These are phyloP conservation scores for Nigrograna mackinnonii DNA, from an alignment of 2,329 filamentous ascomycete genomes.

Conservation along the genomic window DNA sequence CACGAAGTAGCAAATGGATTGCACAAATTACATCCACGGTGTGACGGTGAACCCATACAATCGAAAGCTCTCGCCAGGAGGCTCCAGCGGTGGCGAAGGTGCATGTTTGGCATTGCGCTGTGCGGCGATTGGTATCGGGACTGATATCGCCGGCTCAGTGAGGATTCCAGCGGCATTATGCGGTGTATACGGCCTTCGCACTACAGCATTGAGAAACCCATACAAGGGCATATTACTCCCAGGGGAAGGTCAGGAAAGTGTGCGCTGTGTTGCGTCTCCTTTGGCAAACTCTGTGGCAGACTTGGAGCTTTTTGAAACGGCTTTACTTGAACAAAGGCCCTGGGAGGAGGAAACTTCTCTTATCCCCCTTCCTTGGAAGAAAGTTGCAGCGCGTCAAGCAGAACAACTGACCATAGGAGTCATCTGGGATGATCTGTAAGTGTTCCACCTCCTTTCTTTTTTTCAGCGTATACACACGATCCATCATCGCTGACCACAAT, in stretches of 20 bases:
- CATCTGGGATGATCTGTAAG: constrained; percentile 66
- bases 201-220: no score
- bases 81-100: constrained; percentile 61
- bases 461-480: no score
- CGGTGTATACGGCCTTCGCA: constrained; percentile 57
- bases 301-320: constrained; percentile 56
- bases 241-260: no score
- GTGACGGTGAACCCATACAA: constrained; percentile 61
- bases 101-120: no score
- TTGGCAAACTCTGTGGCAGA: no score
- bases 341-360: constrained; percentile 61
- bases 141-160: constrained; percentile 57
- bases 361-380: constrained; percentile 61
- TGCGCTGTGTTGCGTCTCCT: no score
- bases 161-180: constrained; percentile 61
- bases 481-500: no score
- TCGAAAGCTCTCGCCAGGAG: constrained; percentile 53
- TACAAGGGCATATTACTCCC: no score
- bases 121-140: no score
- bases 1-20: no score
- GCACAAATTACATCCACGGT: no score
- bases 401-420: constrained; percentile 58
- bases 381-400: constrained; percentile 20
- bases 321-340: constrained; percentile 54
- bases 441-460: constrained; percentile 65